Evolutionary conservation across 345 rosid species (phyloP).

Genomic region (Kernera saxatilis): DNA sequence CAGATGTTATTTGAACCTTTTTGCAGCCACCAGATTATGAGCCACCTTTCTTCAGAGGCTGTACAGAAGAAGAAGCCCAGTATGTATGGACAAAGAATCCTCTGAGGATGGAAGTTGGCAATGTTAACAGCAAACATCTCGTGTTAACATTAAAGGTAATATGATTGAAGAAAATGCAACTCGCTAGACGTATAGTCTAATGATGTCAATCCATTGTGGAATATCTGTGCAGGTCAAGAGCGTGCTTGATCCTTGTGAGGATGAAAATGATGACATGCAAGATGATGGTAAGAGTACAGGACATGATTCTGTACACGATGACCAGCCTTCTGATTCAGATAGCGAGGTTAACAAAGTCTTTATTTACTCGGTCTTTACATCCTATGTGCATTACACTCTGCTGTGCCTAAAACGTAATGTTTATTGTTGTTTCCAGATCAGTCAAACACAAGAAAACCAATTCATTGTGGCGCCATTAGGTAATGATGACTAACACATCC

Average conservation of each 20-base stretch:
- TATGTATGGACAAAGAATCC: slow-evolving; percentile 83
- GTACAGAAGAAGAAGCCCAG: slow-evolving; percentile 78
- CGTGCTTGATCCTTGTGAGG: slow-evolving; percentile 96
- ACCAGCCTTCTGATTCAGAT: slow-evolving; percentile 65
- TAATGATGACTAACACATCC: slow-evolving; percentile 30
- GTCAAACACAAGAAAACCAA: slow-evolving; percentile 51
- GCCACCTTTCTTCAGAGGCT: slow-evolving; percentile 92
- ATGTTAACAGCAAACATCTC: slow-evolving; percentile 95
- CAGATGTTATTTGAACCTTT: background rate
- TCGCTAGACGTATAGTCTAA: background rate
- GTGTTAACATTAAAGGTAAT: slow-evolving; percentile 78
- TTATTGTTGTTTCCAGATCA: slow-evolving; percentile 45
- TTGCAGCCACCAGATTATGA: slow-evolving; percentile 86
- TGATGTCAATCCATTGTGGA: background rate
- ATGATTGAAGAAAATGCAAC: background rate
- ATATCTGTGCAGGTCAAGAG: slow-evolving; percentile 71
- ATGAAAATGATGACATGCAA: slow-evolving; percentile 70
- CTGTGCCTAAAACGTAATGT: background rate
- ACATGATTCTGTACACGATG: slow-evolving; percentile 52
- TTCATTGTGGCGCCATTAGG: slow-evolving; percentile 66
- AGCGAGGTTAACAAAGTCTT: slow-evolving; percentile 58
- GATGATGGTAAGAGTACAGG: slow-evolving; percentile 65
- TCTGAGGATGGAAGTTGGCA: slow-evolving; percentile 90
- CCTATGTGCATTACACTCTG: background rate
- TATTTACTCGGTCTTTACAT: background rate